Base-by-base conservation (phyloP, 2,329 filamentous ascomycete genomes). In the Fusarium austroafricanum region DNA sequence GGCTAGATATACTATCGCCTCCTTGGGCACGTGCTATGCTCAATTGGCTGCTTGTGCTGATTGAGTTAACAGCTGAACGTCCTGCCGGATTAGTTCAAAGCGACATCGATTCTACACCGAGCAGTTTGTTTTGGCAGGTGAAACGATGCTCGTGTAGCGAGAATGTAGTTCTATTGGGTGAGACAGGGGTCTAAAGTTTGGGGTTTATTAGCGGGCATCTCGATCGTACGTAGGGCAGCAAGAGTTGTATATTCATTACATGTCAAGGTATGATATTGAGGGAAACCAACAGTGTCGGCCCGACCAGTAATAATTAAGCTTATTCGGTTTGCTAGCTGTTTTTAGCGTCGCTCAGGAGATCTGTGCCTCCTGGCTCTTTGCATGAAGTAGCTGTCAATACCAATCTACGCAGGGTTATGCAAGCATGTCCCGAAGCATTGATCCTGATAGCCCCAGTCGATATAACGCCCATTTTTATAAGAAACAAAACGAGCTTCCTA, bases 81-180 rank as follows among this genome's bases (percentile, higher is more conserved):
- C 59, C 49, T 68, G 55, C 60, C 65, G 29, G 12, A 54, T 65
- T 37, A 10, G 65, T 52, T 10, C n/a, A 43, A 45, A 26, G 37
- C 28, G 45, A 44, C 52, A 45, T 46, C 15, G 38, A 59, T 61
- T 59, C 50, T 31, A 49, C 42, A 63, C 66, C 49, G 61, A 68
- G 51, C 18, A 18, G 45, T 61, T 64, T 38, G 44, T 46, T 47
- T 44, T 11, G 40, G 46, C 20, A 50, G 54, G 50, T 49, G 49
- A 51, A 51, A 47, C 38, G 33, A 43, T 43, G 46, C 65, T 43
- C 67, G 70, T 71, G 67, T 61, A 57, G 62, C 21, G 33, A 50
- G 40, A 39, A 38, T 56, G 52, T 68, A 44, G 39, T 68, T 54
- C 54, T 55, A 72, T 70, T 72, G 67, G 70, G 55, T 20, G 7